A percentile compares a stretch with the other conserved stretches of the same genome.
phyloP scores from a whole-genome alignment of 139 green algal genomes.

The Ettlia oleoabundans region DNA sequence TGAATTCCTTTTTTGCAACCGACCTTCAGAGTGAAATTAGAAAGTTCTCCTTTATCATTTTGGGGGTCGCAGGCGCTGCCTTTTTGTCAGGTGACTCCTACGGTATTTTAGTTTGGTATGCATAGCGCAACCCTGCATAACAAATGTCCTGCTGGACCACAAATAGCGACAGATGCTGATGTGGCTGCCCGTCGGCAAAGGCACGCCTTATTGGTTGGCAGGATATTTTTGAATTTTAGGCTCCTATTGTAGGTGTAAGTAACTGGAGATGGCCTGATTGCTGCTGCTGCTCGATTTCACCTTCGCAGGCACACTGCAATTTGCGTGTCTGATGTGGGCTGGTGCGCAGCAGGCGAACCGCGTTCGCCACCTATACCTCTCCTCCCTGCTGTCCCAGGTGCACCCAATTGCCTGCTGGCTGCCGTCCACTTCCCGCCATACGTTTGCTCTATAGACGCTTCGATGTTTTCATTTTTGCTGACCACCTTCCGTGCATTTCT shows the following conservation, averaged over 20 bases:
- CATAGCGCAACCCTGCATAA: too few relatives aligned
- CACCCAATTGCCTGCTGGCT: too few relatives aligned
- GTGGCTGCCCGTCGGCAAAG: too few relatives aligned
- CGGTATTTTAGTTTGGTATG: too few relatives aligned
- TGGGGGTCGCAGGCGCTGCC: slow-evolving; percentile 4
- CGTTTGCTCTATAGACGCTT: too few relatives aligned
- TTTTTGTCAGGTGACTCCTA: neutral
- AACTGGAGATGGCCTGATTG: too few relatives aligned
- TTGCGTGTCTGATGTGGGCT: slow-evolving; percentile 48
- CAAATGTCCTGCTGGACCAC: too few relatives aligned
- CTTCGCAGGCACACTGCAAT: slow-evolving; percentile 42
- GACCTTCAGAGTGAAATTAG: neutral
- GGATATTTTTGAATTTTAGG: too few relatives aligned
- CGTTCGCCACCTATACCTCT: slow-evolving; percentile 58
- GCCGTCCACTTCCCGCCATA: too few relatives aligned
- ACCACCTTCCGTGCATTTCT: neutral
- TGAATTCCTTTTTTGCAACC: slow-evolving; percentile 7
- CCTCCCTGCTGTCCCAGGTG: slow-evolving; percentile 57
- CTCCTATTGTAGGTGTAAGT: too few relatives aligned
- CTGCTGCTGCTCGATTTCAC: neutral
- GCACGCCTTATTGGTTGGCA: too few relatives aligned
- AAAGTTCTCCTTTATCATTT: neutral
- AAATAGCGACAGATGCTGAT: too few relatives aligned
- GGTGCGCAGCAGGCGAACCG: slow-evolving; percentile 21
- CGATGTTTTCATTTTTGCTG: neutral